Evolutionary conservation across 495 filamentous ascomycete species (phyloP).

Genomic region (Neurospora tetrasperma): DNA sequence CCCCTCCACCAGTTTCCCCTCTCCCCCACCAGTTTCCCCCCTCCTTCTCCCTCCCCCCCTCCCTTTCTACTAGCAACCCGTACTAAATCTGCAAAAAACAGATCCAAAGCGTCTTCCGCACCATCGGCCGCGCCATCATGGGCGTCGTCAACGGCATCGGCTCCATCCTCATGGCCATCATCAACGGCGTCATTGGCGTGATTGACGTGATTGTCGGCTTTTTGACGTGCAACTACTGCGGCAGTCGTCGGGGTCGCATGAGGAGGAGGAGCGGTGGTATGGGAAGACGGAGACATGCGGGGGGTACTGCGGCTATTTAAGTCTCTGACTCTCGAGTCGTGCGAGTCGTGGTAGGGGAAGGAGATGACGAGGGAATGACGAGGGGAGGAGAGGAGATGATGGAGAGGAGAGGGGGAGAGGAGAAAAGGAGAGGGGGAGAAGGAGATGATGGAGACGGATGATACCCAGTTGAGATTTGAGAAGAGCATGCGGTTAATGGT

Average conservation of each 20-base stretch:
- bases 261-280: conserved; percentile 15
- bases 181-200: conserved; percentile 61
- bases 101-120: conserved; percentile 68
- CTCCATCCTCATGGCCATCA: conserved; percentile 71
- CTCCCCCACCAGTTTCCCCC: background rate
- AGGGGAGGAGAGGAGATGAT: too few relatives aligned
- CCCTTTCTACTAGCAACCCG: too few relatives aligned
- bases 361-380: too few relatives aligned
- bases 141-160: conserved; percentile 65
- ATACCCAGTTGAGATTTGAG: too few relatives aligned
- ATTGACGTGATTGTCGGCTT: conserved; percentile 79
- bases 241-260: conserved; percentile 19
- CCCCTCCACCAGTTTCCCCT: background rate
- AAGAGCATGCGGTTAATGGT: background rate
- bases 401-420: background rate
- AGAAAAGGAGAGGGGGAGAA: too few relatives aligned
- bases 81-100: too few relatives aligned
- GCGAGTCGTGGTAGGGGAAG: too few relatives aligned
- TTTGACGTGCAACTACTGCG: conserved; percentile 63
- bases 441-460: background rate
- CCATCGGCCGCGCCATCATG: conserved; percentile 78
- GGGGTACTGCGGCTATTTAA: conserved; percentile 14
- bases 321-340: too few relatives aligned
- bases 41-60: too few relatives aligned
- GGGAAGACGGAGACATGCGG: conserved; percentile 17